phyloP scores from a whole-genome alignment of 208 protist genomes.

The Vickermania spadyakhi region DNA sequence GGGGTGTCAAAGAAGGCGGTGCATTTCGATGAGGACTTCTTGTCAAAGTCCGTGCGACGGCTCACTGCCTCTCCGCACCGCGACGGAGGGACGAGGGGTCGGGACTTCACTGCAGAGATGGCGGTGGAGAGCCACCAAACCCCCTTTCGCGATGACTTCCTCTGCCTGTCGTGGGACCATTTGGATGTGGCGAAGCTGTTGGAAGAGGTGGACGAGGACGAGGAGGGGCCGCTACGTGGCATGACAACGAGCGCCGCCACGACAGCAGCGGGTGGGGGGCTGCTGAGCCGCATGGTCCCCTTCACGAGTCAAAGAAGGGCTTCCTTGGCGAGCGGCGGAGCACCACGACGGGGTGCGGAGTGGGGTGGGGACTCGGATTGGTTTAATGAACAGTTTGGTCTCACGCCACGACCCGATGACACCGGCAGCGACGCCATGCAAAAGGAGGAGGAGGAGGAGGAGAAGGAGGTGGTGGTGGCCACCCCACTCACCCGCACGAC shows the following conservation, averaged over 20 bases:
- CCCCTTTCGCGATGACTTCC: constrained; percentile 2
- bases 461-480: not conserved
- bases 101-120: not conserved
- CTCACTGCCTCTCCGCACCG: not conserved
- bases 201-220: not conserved
- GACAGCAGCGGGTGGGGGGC: not conserved
- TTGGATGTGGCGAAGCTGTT: not conserved
- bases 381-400: constrained; percentile 51
- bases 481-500: not conserved
- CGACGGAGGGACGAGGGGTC: not conserved
- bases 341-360: not conserved
- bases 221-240: not conserved
- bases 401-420: constrained; percentile 2
- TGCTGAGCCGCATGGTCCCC: not conserved
- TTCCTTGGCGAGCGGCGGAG: not conserved
- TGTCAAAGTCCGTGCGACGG: no score
- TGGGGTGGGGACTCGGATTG: constrained; percentile 59
- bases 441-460: no score
- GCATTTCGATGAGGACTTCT: constrained; percentile 33
- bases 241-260: not conserved
- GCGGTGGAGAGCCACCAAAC: no score
- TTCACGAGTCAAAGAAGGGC: not conserved
- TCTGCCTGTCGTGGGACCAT: constrained; percentile 4
- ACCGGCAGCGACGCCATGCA: no score
- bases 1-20: no score